Conservation (phyloP, 129 eudicot genomes). For the sunflower (Helianthus annuus) region DNA sequence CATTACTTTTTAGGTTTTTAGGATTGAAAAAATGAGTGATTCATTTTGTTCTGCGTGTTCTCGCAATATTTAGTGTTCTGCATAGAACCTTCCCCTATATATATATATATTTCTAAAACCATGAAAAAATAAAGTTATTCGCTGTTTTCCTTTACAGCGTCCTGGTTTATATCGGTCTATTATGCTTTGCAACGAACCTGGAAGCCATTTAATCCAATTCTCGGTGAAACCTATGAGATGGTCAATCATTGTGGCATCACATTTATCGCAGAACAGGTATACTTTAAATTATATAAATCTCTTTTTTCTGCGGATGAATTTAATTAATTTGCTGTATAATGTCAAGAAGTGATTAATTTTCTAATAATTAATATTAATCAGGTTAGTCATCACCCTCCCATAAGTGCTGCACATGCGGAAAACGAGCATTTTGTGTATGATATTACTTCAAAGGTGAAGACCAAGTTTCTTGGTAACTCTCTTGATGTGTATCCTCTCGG, state of each 20-base stretch:
- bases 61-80: too few species aligned
- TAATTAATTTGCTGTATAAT: neutral
- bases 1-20: too few species aligned
- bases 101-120: neutral
- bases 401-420: slow-evolving; percentile 97
- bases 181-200: slow-evolving; percentile 81
- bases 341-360: slow-evolving; percentile 3
- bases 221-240: slow-evolving; percentile 96
- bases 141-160: slow-evolving; percentile 49
- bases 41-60: too few species aligned
- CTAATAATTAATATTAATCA: slow-evolving; percentile 20
- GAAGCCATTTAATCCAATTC: slow-evolving; percentile 98
- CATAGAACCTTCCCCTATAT: neutral
- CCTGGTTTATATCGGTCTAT: slow-evolving; percentile 83
- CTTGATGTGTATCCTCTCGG: slow-evolving; percentile 95
- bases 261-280: slow-evolving; percentile 86
- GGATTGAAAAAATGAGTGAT: too few species aligned
- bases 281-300: neutral
- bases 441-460: slow-evolving; percentile 85
- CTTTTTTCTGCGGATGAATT: neutral
- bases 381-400: slow-evolving; percentile 99
- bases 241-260: slow-evolving; percentile 84
- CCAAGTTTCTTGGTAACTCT: slow-evolving; percentile 95
- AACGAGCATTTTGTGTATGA: slow-evolving; percentile 87
- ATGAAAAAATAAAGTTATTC: slow-evolving; percentile 16